A percentile compares a stretch with the other conserved stretches of the same genome.
Conservation (phyloP, 352 stramenopile species). For the Paralagenidium karlingii region DNA sequence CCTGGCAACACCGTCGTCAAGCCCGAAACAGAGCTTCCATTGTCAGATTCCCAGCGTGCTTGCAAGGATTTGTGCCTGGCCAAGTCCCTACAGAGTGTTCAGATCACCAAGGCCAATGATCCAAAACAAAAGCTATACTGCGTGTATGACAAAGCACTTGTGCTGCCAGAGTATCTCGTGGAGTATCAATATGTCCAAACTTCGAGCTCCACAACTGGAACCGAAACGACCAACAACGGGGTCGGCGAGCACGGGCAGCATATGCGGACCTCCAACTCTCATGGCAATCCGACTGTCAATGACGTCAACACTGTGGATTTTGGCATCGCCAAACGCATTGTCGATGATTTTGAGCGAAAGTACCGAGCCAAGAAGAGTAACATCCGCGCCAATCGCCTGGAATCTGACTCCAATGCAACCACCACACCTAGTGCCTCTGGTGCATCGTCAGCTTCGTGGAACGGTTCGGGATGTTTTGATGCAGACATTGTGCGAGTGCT, state of each 20-base stretch:
- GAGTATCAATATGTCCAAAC: conserved; percentile 51
- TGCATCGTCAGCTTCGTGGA: no score
- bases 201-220: not conserved
- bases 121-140: conserved; percentile 61
- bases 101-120: no score
- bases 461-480: conserved; percentile 4
- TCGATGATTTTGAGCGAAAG: conserved; percentile 43
- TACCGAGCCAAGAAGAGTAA: no score
- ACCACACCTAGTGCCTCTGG: no score
- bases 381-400: no score
- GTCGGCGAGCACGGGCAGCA: not conserved
- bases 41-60: conserved; percentile 12
- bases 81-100: no score
- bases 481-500: conserved; percentile 16
- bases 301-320: conserved; percentile 18
- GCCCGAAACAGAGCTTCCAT: conserved; percentile 8
- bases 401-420: no score
- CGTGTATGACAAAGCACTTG: conserved; percentile 61
- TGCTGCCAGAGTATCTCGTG: conserved; percentile 80
- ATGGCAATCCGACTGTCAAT: conserved; percentile 7
- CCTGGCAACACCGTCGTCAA: conserved; percentile 47
- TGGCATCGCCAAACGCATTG: conserved; percentile 13
- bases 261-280: not conserved
- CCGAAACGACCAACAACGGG: conserved; percentile 1
- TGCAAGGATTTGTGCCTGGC: no score